A percentile compares a stretch with the other conserved stretches of the same genome.
These are phyloP conservation scores for Sarcodon sp. DNA, from an alignment of 768 basidiomycete genomes.

Conservation along the genomic window DNA sequence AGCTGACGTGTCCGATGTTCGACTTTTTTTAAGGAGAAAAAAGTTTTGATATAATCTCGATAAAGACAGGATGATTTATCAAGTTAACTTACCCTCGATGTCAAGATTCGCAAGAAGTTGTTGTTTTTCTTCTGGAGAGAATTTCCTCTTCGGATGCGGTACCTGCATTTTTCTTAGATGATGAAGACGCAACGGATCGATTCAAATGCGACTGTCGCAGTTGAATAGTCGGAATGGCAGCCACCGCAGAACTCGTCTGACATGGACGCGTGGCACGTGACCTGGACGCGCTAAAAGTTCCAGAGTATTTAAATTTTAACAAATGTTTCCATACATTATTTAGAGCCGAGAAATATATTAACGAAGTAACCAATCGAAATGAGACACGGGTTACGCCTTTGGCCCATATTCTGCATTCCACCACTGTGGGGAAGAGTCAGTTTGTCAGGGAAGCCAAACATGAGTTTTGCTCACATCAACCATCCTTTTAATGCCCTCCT, in stretches of 20 bases:
- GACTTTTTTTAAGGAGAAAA: conserved; percentile 26
- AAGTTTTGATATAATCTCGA: neutral
- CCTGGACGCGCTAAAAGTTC: too few relatives aligned
- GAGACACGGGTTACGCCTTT: neutral
- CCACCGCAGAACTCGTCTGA: too few relatives aligned
- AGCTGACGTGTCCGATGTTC: conserved; percentile 65
- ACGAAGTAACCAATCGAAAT: too few relatives aligned
- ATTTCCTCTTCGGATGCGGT: conserved; percentile 15
- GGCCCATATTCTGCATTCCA: conserved; percentile 7
- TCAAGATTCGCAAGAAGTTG: conserved; percentile 70
- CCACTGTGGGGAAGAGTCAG: conserved; percentile 4
- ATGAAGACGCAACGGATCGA: too few relatives aligned
- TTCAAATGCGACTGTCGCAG: too few relatives aligned
- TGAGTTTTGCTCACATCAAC: conserved; percentile 42
- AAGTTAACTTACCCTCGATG: conserved; percentile 47
- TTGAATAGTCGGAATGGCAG: too few relatives aligned
- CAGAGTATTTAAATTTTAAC: too few relatives aligned
- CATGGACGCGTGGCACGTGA: too few relatives aligned
- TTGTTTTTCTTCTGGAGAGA: conserved; percentile 56
- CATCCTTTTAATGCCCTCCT: conserved; percentile 75
- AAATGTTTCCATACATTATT: too few relatives aligned
- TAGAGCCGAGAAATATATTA: too few relatives aligned
- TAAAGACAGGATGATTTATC: neutral
- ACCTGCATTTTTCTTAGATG: too few relatives aligned
- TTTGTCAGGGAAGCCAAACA: neutral